These are phyloP conservation scores for Tulasnella calospora DNA, from an alignment of 768 basidiomycete species.

Conservation along the genomic window DNA sequence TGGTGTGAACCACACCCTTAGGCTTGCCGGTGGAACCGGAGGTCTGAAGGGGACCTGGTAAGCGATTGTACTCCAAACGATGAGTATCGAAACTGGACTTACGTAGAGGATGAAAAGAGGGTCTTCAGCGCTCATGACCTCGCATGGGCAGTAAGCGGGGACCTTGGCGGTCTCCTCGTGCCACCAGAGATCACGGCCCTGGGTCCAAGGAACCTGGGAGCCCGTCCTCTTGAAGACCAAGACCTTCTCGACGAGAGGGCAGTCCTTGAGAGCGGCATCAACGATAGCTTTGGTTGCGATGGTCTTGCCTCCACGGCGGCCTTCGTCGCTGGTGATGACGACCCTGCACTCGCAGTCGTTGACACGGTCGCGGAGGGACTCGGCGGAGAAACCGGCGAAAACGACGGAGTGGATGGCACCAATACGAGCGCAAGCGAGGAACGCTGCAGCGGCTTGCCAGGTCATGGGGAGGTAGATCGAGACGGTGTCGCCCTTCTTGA, in stretches of 20 bases:
- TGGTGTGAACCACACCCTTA: slow-evolving; percentile 58
- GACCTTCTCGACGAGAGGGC: slow-evolving; percentile 82
- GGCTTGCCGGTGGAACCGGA: slow-evolving; percentile 94
- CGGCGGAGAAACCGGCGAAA: slow-evolving; percentile 94
- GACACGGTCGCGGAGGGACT: slow-evolving; percentile 87
- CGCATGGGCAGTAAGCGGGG: slow-evolving; percentile 80
- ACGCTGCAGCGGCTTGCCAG: slow-evolving; percentile 92
- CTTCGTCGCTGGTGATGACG: slow-evolving; percentile 95
- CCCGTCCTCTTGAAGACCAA: slow-evolving; percentile 87
- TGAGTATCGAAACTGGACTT: slow-evolving; percentile 37
- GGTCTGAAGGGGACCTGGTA: slow-evolving; percentile 49
- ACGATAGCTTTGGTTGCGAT: slow-evolving; percentile 94
- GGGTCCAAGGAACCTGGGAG: slow-evolving; percentile 68
- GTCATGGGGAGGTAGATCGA: slow-evolving; percentile 92
- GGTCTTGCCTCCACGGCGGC: slow-evolving; percentile 85
- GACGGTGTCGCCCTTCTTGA: slow-evolving; percentile 93
- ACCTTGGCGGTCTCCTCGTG: slow-evolving; percentile 85
- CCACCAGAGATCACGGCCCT: slow-evolving; percentile 93
- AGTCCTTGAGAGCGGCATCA: slow-evolving; percentile 81
- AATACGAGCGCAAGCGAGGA: slow-evolving; percentile 96
- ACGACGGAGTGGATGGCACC: slow-evolving; percentile 96
- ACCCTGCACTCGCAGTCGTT: slow-evolving; percentile 84
- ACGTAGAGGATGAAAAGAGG: slow-evolving; percentile 98
- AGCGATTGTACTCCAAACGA: neutral
- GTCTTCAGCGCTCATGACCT: slow-evolving; percentile 87